Conservation (phyloP, 768 basidiomycete species). For the Mycena sanguinolenta region DNA sequence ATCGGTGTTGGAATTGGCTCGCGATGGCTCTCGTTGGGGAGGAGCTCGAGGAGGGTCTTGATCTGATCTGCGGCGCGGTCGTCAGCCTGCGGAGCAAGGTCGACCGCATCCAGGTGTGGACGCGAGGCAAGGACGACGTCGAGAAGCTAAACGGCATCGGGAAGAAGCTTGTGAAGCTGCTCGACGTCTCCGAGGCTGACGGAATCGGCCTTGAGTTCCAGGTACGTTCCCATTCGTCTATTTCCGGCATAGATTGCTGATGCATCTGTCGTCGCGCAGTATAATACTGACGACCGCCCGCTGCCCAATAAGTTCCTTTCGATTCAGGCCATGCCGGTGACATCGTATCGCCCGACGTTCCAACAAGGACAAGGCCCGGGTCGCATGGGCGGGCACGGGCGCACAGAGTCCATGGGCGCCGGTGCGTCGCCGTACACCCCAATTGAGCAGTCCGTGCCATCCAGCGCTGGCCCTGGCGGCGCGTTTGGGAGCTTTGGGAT, state of each 20-base stretch:
- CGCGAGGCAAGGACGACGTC: constrained; percentile 86
- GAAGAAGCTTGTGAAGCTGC: constrained; percentile 82
- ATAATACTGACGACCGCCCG: constrained; percentile 90
- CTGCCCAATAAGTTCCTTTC: constrained; percentile 85
- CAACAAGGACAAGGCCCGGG: constrained; percentile 45
- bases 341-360: constrained; percentile 79
- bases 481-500: constrained; percentile 65
- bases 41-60: constrained; percentile 78
- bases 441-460: constrained; percentile 34
- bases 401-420: constrained; percentile 35
- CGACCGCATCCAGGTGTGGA: constrained; percentile 94
- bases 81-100: constrained; percentile 89
- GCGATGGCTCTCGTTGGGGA: constrained; percentile 93
- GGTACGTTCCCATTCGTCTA: constrained; percentile 56
- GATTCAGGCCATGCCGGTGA: constrained; percentile 77
- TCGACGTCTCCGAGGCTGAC: constrained; percentile 88
- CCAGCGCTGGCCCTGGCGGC: constrained; percentile 49
- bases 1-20: constrained; percentile 92
- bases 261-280: constrained; percentile 64
- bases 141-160: constrained; percentile 89
- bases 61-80: constrained; percentile 86
- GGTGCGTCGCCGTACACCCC: constrained; percentile 32
- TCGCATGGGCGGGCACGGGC: constrained; percentile 43
- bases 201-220: constrained; percentile 92
- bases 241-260: not conserved